Base-by-base conservation (phyloP, 768 basidiomycete genomes). In the Kwoniella newhampshirensis region DNA sequence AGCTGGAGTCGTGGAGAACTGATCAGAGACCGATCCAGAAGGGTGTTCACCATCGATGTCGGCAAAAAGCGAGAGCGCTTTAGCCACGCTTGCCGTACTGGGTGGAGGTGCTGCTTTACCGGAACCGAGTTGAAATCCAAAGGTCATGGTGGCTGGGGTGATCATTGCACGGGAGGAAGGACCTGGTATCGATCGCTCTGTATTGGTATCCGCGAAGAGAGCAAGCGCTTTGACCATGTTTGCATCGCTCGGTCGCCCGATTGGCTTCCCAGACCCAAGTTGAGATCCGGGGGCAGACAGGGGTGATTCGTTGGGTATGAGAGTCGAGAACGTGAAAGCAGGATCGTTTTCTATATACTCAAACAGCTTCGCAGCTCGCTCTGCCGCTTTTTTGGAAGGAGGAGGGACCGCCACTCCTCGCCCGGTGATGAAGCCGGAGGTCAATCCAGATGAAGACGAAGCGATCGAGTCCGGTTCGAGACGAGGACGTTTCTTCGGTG, bases 341-440 rank as follows among this genome's bases (percentile, higher is more conserved):
- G 18, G n/a, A 1, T 41, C 25, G 12, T 40, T 21, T 0, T 54
- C 48, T 20, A 50, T 51, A 18, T 59, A 56, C 7, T 32, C 43
- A 17, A 63, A 58, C 1, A 64, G 6, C n/a, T 46, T 40, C 1
- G 51, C 32, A 17, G 48, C 66, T 27, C 37, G 48, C 11, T 54
- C 43, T 7, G 55, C 15, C 13, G 62, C 53, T 23, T 45, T 48
- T 4, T 23, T 30, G 8, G 55, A 58, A 4, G 62, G 62, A 7
- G 64, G 62, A 18, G 68, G 62, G 7, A 66, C 44, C n/a, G 37
- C 37, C n/a, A 39, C 47, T 2, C 61, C 61, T 21, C 41, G 53
- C 17, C 64, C 67, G 18, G 64, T 65, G 2, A 44, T 54, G 51
- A 65, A 65, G 1, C 55, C 54, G 23, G 47, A 30, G 17, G 27